Base-by-base conservation (phyloP, 1,139 yeast genomes). In the Hyphopichia wangnamkhiaoensis region DNA sequence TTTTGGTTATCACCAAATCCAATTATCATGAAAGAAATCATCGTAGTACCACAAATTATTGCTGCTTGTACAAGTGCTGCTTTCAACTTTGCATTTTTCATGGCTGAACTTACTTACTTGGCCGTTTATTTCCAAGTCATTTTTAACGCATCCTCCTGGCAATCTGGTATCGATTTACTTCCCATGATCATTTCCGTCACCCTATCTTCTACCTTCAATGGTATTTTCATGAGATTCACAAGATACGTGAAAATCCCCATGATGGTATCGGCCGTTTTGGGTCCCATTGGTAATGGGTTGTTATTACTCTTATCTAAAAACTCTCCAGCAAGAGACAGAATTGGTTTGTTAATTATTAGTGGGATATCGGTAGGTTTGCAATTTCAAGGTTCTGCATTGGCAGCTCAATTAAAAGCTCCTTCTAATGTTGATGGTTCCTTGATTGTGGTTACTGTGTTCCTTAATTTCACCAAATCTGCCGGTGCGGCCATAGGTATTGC, bases 91-190 rank as follows among this genome's bases (percentile, higher is more conserved):
- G 72, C 65, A 9, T 65, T 66, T 33, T 78, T 79, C 54, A 67
- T 80, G 67, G 53, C 69, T 8, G 46, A 56, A 15, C 51, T 68
- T 16, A 67, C 74, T 15, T 80, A 71, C 49, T 53, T 79, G 34
- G 70, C 84, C 5, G 65, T 79, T 17, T 80, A 75, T 52, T 80
- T 80, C 58, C 86, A 82, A 56, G 75, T 79, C 14, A 70, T 75
- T 21, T 63, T 63, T 42, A 62, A 67, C 38, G 71, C 70, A 18
- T 50, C 66, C 16, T 76, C 88, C 1, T 72, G 78, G 65, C 65
- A 70, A 42, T 76, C 88, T 1, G 87, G 89, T 27, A 61, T 82
- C 31, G 76, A 76, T 46, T 55, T 80, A 46, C 57, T 83, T 23
- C 84, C 88, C 1, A 48, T 72, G 47, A 70, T 82, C 33, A 55